Conservation (phyloP, 1,139 yeast species). For the Magnusiomyces paraingens region DNA sequence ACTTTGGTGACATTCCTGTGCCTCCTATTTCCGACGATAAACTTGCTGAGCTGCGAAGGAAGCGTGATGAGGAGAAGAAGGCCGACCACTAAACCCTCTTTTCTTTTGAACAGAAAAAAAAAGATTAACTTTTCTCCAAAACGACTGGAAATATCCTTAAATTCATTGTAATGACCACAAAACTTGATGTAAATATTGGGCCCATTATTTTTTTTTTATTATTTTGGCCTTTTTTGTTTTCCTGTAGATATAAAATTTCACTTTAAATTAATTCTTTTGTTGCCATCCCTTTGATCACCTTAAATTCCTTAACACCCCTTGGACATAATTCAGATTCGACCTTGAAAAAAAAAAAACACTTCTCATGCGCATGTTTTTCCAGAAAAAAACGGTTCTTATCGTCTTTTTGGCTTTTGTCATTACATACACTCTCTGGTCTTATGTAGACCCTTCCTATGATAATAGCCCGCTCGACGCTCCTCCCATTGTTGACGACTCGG, state of each 20-base stretch:
- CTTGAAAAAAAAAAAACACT: too few species aligned
- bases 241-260: background rate
- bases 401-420: background rate
- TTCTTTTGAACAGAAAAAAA: too few species aligned
- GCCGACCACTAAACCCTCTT: background rate
- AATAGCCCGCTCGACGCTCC: background rate
- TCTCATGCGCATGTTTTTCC: background rate
- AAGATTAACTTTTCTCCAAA: background rate
- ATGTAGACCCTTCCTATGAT: background rate
- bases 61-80: slow-evolving; percentile 13
- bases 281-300: background rate
- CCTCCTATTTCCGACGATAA: slow-evolving; percentile 85
- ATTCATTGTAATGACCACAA: background rate
- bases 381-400: background rate
- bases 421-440: background rate
- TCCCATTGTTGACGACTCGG: background rate
- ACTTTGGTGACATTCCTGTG: slow-evolving; percentile 82
- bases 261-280: background rate
- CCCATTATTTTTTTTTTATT: background rate
- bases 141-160: too few species aligned
- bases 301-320: background rate
- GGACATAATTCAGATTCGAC: too few species aligned
- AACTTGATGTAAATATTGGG: background rate
- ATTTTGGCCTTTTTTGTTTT: background rate
- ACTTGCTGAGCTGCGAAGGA: slow-evolving; percentile 47